Conservation (phyloP, 345 rosid genomes). For the Lumnitzera racemosa region DNA sequence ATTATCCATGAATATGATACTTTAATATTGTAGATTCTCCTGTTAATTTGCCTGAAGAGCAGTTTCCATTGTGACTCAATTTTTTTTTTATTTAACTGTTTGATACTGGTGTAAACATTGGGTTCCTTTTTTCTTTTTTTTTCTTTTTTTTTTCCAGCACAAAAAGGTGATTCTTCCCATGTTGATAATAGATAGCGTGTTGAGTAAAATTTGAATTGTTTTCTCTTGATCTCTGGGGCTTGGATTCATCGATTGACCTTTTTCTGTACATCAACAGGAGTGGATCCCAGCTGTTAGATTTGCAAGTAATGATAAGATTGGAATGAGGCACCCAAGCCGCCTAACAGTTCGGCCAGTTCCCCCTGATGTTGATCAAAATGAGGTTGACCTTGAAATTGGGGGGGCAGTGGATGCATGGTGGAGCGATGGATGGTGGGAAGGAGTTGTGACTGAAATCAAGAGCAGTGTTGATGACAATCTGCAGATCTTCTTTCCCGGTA, state of each 20-base stretch:
- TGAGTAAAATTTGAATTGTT: too few species aligned
- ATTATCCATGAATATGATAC: too few species aligned
- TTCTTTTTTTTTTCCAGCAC: too few species aligned
- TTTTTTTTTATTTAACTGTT: too few species aligned
- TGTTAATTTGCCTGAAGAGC: too few species aligned
- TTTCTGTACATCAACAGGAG: slow-evolving; percentile 38
- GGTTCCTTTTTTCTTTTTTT: too few species aligned
- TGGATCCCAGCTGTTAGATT: slow-evolving; percentile 73
- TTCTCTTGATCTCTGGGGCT: background rate
- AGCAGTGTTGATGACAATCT: slow-evolving; percentile 31
- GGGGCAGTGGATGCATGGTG: slow-evolving; percentile 96
- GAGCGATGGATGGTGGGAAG: slow-evolving; percentile 99
- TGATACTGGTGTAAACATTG: too few species aligned
- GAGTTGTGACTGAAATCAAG: slow-evolving; percentile 47
- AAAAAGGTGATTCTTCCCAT: too few species aligned
- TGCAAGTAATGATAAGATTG: slow-evolving; percentile 75
- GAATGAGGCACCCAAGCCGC: slow-evolving; percentile 67
- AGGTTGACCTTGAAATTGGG: slow-evolving; percentile 37
- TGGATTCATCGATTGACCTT: background rate
- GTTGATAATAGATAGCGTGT: too few species aligned
- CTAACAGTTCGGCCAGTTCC: slow-evolving; percentile 68
- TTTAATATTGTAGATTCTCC: too few species aligned
- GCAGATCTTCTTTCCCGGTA: slow-evolving; percentile 76
- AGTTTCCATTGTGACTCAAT: too few species aligned
- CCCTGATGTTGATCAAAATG: slow-evolving; percentile 25